Evolutionary conservation across 1,139 yeast genomes (phyloP), one percentile per base, ranked within the genome.

Genomic region (Nematodospora anomalae): DNA sequence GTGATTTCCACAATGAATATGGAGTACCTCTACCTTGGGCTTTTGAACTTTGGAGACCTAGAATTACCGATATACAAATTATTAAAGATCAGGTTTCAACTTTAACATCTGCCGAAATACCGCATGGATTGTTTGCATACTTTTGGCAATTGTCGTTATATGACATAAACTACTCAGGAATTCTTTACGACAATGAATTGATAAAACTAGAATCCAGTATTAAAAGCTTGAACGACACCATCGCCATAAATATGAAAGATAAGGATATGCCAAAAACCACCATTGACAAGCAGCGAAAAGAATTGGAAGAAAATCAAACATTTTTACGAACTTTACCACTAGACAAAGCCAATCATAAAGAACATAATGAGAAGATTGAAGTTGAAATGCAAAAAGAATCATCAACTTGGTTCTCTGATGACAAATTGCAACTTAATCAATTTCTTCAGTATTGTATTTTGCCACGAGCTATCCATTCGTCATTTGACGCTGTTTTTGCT

Each of bases 111-210:
- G 24, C 34, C 68, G 76, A 63, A 13, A 16, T 21, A n/a, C 25
- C 21, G 12, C 21, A 23, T 23, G 23, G 65, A 0, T 62, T 87
- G 27, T 85, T 72, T 51, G 62, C 68, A 2, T 64, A 74, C 0
- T 90, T 89, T 51, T 90, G 97, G 97, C 77, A 71, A 44, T 64
- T 84, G 18, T 71, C 83, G 0, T 62, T 88, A n/a, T 80, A 83
- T 51, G 96, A 90, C 49, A 75, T 90, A 21, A 74, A 76, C 41
- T 83, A 63, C 51, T 74, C 80, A 1, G 62, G 64, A 11, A 53
- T 55, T 1, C 57, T 77, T 3, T 89, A 90, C 54, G 68, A 67
- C 6, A 54, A 55, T 4, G 84, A 80, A 40, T 56, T 66, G 21
- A 51, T 53, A 1, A 70, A 64, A 28, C 47, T 77, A 10, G 65